These are phyloP conservation scores for Mortierella claussenii DNA, from an alignment of 192 early-diverging fungal genomes.

Conservation along the genomic window DNA sequence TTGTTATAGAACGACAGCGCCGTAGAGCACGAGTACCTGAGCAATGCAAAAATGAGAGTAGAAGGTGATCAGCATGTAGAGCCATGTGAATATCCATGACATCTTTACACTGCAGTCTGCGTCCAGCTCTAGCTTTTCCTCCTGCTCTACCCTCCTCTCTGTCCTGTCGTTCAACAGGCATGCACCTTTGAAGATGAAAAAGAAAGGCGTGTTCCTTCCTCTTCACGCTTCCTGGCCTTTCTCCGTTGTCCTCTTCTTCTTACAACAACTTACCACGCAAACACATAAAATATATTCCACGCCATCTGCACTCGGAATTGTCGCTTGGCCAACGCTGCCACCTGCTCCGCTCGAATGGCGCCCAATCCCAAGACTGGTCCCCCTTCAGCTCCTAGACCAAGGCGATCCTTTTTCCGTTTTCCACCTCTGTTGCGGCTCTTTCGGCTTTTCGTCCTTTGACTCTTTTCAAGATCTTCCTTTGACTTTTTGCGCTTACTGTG, in stretches of 20 bases:
- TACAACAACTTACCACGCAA: conserved; percentile 65
- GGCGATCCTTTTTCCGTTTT: background rate
- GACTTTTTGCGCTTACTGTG: background rate
- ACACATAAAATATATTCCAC: conserved; percentile 55
- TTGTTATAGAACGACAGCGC: conserved; percentile 91
- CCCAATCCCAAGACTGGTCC: conserved; percentile 12
- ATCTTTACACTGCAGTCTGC: too few relatives aligned
- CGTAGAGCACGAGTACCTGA: conserved; percentile 61
- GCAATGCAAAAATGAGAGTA: conserved; percentile 26
- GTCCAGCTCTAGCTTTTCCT: too few relatives aligned
- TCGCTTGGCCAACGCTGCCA: conserved; percentile 27
- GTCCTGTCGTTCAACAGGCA: too few relatives aligned
- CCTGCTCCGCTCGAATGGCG: conserved; percentile 15
- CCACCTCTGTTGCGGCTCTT: background rate
- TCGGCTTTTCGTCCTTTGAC: background rate
- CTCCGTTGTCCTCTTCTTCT: background rate
- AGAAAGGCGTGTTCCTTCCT: too few relatives aligned
- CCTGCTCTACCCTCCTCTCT: too few relatives aligned
- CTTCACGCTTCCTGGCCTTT: too few relatives aligned
- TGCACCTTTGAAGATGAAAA: background rate
- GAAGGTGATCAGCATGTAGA: background rate
- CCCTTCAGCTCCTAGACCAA: too few relatives aligned
- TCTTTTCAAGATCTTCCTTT: background rate
- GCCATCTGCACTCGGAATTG: conserved; percentile 32
- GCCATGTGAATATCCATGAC: too few relatives aligned